Percentiles rank a stretch among this genome's conserved stretches.
Evolutionary conservation across 805 yeast genomes (phyloP).

Genomic region (Millerozyma miso): DNA sequence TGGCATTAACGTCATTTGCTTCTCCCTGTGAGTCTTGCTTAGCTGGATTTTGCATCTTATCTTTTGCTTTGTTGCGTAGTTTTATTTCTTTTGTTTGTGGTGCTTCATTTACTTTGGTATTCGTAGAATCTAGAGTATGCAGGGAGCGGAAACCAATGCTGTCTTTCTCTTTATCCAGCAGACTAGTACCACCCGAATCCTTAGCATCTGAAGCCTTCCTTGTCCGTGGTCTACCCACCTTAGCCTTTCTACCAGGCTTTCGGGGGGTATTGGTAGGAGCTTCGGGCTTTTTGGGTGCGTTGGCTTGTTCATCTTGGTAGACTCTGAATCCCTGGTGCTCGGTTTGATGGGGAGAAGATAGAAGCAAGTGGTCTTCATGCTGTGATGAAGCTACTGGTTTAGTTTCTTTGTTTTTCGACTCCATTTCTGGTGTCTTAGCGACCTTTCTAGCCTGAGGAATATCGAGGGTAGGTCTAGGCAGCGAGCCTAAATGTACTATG

Average conservation of each 20-base stretch:
- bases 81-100: neutral
- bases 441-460: neutral
- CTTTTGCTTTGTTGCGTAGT: neutral
- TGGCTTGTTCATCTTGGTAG: neutral
- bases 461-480: neutral
- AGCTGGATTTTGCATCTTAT: neutral
- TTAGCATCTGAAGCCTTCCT: neutral
- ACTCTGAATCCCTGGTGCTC: neutral
- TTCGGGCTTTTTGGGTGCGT: neutral
- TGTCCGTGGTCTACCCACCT: neutral
- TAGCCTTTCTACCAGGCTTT: neutral
- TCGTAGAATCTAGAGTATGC: neutral
- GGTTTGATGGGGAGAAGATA: neutral
- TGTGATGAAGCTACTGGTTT: neutral
- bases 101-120: neutral
- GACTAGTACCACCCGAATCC: too few species aligned
- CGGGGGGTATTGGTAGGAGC: neutral
- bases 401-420: neutral
- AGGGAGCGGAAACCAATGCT: neutral
- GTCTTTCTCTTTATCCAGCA: neutral
- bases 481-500: neutral
- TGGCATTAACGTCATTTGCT: conserved; percentile 1
- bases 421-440: neutral
- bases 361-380: too few species aligned
- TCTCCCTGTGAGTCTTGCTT: neutral